Evolutionary conservation across 1,284 basidiomycete species (phyloP).

Genomic region (Athelia psychrophila): DNA sequence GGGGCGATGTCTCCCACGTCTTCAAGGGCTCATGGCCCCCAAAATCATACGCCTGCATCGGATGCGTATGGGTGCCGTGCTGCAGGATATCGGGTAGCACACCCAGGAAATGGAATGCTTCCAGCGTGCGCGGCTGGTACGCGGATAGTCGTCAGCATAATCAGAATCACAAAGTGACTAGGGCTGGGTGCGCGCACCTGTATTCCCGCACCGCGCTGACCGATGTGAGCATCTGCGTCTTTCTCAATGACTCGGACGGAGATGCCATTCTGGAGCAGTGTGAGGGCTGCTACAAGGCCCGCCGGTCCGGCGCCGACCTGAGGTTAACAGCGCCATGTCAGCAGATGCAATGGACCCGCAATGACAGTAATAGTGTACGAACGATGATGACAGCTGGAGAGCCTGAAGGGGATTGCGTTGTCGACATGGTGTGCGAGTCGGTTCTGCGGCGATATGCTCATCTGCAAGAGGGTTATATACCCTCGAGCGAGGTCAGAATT

Average conservation of each 20-base stretch:
- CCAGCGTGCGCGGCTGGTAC: conserved; percentile 24
- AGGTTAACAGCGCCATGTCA: no score
- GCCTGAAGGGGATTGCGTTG: no score
- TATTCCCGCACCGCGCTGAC: conserved; percentile 24
- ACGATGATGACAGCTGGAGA: no score
- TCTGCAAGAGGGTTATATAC: no score
- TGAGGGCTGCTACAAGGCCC: conserved; percentile 42
- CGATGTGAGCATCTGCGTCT: conserved; percentile 7
- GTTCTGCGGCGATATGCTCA: no score
- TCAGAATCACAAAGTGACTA: not conserved
- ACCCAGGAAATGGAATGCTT: conserved; percentile 22
- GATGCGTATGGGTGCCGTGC: conserved; percentile 9
- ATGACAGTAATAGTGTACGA: no score
- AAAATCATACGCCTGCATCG: conserved; percentile 10
- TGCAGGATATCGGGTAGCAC: conserved; percentile 17
- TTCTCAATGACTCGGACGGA: conserved; percentile 28
- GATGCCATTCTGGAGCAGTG: conserved; percentile 37
- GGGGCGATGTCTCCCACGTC: not conserved
- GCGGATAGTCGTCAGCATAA: not conserved
- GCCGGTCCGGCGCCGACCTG: conserved; percentile 47
- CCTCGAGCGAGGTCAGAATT: no score
- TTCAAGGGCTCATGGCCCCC: conserved; percentile 9
- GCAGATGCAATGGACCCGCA: no score
- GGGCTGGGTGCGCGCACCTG: conserved; percentile 12
- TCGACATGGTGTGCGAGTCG: no score